Evolutionary conservation across 257 asterid genomes (phyloP), one percentile per base, ranked within the genome.

Genomic region (Vinca minor): DNA sequence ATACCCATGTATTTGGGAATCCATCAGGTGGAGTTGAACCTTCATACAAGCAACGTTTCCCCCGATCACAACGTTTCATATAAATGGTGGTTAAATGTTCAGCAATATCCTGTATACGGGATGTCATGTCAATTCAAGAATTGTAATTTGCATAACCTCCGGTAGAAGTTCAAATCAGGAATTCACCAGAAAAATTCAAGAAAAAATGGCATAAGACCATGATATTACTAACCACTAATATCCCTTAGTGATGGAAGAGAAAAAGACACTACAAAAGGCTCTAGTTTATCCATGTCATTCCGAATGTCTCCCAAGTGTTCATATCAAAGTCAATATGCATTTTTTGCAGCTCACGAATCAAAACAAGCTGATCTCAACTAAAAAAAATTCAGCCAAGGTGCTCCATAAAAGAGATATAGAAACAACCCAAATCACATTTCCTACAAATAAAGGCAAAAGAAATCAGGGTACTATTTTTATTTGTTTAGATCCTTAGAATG

Each of bases 51-150:
- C 96, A 91, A 15, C 96, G 95, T 57, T 85, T 91, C 23, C 98
- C 96, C 50, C 98, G 82, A 56, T 86, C 95, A 73, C 96, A 86
- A 20, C 93, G 95, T 69, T 81, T 85, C 64, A 93, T 81, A 80
- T 85, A 69, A 60, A 89, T 80, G 63, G 96, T 85, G 67, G 95
- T 89, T 83, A 93, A 81, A 72, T 93, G 99, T 82, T 93, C 99
- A 14, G 96, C 97, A 78, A 93, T 83, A 69, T 93, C 99, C 99
- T 93, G 90, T 29, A 67, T 39, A 15, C 68, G 21, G 46, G 34
- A 67, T 36, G 23, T 28, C 13, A 29, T 38, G 57, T 58, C 42
- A 38, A 38, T 38, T 38, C 41, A 71, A 60, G 64, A 52, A n/a
- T n/a, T n/a, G n/a, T n/a, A n/a, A n/a, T n/a, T n/a, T n/a, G n/a